Percentiles rank a stretch among this genome's conserved stretches.
Conservation (phyloP, 2,329 filamentous ascomycete species). For the Ophiostoma pallidulum region DNA sequence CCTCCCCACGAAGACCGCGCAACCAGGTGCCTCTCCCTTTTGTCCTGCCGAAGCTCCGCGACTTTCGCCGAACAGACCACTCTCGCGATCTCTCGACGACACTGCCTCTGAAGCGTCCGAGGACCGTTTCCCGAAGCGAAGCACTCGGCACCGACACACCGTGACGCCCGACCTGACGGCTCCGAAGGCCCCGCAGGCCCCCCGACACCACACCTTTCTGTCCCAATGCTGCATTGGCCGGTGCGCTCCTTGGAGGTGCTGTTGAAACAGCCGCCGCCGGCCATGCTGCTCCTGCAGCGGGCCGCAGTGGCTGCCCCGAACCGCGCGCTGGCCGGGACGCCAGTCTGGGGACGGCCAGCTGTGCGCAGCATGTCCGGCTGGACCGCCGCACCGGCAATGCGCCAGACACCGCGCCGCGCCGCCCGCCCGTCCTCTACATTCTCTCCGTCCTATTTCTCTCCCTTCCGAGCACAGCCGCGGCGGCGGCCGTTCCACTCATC, state of each 20-base stretch:
- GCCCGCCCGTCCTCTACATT: not conserved
- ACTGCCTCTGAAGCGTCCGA: not conserved
- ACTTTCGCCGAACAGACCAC: not conserved
- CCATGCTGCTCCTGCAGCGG: constrained; percentile 1
- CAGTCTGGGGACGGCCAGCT: not conserved
- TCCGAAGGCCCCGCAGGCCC: not conserved
- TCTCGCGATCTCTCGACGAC: too few relatives aligned
- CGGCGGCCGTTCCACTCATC: constrained; percentile 23
- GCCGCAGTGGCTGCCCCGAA: not conserved
- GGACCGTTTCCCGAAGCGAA: too few relatives aligned
- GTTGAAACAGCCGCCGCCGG: constrained; percentile 4
- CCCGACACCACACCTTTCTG: not conserved
- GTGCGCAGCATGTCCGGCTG: not conserved
- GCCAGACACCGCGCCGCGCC: not conserved
- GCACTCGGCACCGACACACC: too few relatives aligned
- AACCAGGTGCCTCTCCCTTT: too few relatives aligned
- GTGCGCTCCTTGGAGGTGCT: constrained; percentile 9
- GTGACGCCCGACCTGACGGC: too few relatives aligned
- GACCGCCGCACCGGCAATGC: not conserved
- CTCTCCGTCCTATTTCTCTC: not conserved
- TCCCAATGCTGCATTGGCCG: constrained; percentile 9
- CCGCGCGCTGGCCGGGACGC: not conserved
- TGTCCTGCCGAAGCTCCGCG: not conserved
- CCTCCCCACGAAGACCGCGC: too few relatives aligned
- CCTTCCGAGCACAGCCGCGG: constrained; percentile 11